Percentiles rank a stretch among this genome's conserved stretches.
These are phyloP conservation scores for Podospora tetraspora DNA, from an alignment of 495 filamentous ascomycete genomes.

Conservation along the genomic window DNA sequence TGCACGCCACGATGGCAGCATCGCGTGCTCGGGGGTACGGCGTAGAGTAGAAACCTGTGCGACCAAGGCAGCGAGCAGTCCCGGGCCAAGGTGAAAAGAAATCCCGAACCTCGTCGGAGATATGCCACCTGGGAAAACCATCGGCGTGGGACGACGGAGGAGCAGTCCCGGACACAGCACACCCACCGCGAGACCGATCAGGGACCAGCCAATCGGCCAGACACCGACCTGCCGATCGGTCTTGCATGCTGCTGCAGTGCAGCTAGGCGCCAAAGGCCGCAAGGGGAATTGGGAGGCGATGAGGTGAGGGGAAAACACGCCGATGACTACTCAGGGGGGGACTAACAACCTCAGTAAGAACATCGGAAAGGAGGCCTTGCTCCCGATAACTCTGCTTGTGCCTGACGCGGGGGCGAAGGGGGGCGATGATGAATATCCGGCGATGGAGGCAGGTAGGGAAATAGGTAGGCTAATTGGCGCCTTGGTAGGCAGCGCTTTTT, in stretches of 20 bases:
- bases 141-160: not conserved
- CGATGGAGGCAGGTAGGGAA: not conserved
- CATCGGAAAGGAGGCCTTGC: not conserved
- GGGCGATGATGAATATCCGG: not conserved
- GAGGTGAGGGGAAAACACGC: not conserved
- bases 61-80: not conserved
- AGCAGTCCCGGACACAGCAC: not conserved
- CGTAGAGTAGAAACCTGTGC: not conserved
- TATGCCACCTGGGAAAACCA: not conserved
- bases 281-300: not conserved
- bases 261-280: not conserved
- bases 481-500: not conserved
- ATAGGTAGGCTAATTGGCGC: not conserved
- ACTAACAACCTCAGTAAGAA: not conserved
- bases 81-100: not conserved
- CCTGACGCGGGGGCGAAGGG: not conserved
- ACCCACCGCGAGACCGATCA: not conserved
- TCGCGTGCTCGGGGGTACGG: not conserved
- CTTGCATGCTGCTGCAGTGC: not conserved
- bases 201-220: not conserved
- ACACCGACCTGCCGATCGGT: not conserved
- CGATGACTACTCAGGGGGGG: not conserved
- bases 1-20: not conserved
- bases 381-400: not conserved
- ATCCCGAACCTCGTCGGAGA: not conserved